Conservation (phyloP, 164 flowering plant species). For the Nelumbo lutea region DNA sequence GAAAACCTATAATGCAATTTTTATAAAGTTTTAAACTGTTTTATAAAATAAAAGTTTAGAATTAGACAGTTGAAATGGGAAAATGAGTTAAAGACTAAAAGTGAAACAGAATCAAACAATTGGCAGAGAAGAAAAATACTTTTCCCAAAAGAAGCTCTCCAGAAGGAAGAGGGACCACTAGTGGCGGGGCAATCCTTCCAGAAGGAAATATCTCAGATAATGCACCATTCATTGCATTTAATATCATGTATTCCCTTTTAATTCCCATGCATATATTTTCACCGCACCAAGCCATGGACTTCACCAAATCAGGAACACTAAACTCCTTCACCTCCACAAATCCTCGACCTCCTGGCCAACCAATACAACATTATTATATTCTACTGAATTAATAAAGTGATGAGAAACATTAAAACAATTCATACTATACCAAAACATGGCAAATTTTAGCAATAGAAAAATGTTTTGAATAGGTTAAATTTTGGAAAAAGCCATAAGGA, state of each 20-base stretch:
- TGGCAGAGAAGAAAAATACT: constrained; percentile 31
- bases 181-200: constrained; percentile 89
- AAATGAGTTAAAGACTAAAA: too few relatives aligned
- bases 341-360: constrained; percentile 74
- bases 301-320: constrained; percentile 84
- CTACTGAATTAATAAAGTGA: too few relatives aligned
- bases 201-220: constrained; percentile 85
- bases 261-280: constrained; percentile 93
- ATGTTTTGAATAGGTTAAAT: too few relatives aligned
- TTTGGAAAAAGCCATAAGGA: too few relatives aligned
- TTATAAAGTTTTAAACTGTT: too few relatives aligned
- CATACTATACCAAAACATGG: too few relatives aligned
- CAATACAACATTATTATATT: not conserved
- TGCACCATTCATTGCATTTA: constrained; percentile 71
- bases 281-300: constrained; percentile 97
- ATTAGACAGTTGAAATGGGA: too few relatives aligned
- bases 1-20: too few relatives aligned
- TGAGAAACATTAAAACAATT: too few relatives aligned
- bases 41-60: too few relatives aligned
- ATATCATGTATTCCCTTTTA: constrained; percentile 69
- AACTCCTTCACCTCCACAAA: constrained; percentile 98
- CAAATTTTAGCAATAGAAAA: too few relatives aligned
- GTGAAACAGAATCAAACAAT: too few relatives aligned
- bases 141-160: constrained; percentile 94
- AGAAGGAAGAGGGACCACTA: constrained; percentile 80